Conservation (phyloP, 2,329 filamentous ascomycete genomes). For the Beauveria caledonica region DNA sequence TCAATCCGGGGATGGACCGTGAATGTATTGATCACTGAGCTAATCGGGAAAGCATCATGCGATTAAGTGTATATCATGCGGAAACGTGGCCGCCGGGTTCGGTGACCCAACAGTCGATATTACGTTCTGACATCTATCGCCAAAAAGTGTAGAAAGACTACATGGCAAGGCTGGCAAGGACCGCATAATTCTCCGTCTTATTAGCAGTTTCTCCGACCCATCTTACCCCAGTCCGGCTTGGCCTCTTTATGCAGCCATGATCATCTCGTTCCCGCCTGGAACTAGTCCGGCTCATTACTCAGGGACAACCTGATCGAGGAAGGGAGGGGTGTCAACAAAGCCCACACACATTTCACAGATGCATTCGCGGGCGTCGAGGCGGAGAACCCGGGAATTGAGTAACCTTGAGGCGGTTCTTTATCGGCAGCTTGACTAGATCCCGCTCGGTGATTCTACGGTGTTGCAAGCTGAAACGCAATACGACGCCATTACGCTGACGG, state of each 20-base stretch:
- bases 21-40: background rate
- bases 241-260: background rate
- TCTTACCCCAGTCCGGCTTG: background rate
- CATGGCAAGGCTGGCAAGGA: background rate
- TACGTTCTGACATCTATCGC: background rate
- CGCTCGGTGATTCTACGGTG: conserved; percentile 3
- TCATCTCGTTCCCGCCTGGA: background rate
- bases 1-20: background rate
- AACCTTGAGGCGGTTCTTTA: background rate
- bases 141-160: background rate
- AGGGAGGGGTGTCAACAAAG: background rate
- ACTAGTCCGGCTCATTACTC: background rate
- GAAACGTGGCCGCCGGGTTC: background rate
- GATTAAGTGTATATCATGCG: background rate
- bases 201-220: conserved; percentile 2
- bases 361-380: background rate
- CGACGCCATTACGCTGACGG: background rate
- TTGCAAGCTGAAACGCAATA: background rate
- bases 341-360: background rate
- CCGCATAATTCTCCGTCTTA: conserved; percentile 5
- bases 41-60: background rate
- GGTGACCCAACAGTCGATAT: background rate
- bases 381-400: background rate
- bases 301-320: background rate
- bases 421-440: background rate